Base-by-base conservation (phyloP, 2,329 filamentous ascomycete species). In the Sclerotinia minor region DNA sequence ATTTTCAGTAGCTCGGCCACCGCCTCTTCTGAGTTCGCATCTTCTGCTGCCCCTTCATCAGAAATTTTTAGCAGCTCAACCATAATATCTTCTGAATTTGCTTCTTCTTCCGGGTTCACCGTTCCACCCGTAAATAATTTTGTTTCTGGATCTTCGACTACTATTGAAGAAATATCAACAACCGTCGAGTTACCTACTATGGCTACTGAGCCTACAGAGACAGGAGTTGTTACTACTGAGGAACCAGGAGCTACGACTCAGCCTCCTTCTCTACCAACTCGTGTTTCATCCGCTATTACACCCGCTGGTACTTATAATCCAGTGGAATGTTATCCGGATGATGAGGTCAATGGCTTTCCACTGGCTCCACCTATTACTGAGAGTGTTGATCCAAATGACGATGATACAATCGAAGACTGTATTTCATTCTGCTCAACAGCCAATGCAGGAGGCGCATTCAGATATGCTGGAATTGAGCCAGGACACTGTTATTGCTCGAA, bases 401-500 rank as follows among this genome's bases (percentile, higher is more conserved):
- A 49, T 29, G 64, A 60, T 41, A 66, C 64, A 19, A n/a, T 44
- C 24, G 13, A 2, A 15, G n/a, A 52, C 29, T 66, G 64, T 17
- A 11, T 9, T n/a, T 7, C 3, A 24, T 41, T 26, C n/a, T 66
- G 64, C 57, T 66, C 44, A 5, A 60, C 64, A 49, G 41, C 29
- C 6, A 17, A 66, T 60, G 17, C 9, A n/a, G 64, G 53, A 5
- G 24, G 24, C 5, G n/a, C 41, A 29, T 66, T 60, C 44, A 41
- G 24, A n/a, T 66, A 60, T 50, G 32, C 44, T 15, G 64, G 32
- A 49, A 41, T 66, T 3, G 64, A 38, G 17, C 64, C 64, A 29
- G 64, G 64, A 21, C 64, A 59, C 19, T 66, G 64, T 21, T 66
- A 52, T 26, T 66, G 64, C 7, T 58, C 64, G 2, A 52, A 66